These are phyloP conservation scores for Novakomyces olei DNA, from an alignment of 805 yeast species.

Conservation along the genomic window DNA sequence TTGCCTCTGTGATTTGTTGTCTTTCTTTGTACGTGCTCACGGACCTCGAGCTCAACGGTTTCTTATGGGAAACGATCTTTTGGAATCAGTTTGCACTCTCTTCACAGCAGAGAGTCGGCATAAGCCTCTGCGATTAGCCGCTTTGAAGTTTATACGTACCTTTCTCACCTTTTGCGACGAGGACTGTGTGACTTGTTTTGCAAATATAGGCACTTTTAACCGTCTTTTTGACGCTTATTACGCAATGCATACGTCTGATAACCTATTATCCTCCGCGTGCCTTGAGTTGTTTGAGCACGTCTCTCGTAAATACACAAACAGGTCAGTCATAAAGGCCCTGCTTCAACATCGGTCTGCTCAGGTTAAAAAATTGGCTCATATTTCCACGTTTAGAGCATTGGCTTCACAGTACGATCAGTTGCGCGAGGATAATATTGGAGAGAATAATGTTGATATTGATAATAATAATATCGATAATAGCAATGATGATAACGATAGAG, in stretches of 20 bases:
- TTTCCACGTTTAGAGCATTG: no score
- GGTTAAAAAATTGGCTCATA: no score
- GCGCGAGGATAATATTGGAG: no score
- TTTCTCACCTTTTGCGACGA: conserved; percentile 42
- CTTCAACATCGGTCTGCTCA: no score
- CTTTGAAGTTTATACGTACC: conserved; percentile 44
- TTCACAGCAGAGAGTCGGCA: conserved; percentile 24
- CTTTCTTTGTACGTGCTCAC: conserved; percentile 47
- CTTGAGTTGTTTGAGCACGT: conserved; percentile 46
- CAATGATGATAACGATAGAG: no score
- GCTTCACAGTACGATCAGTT: no score
- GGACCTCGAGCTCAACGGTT: conserved; percentile 39
- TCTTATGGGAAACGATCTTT: conserved; percentile 34
- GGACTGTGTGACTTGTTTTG: conserved; percentile 32
- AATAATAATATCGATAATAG: no score
- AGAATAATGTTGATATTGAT: no score
- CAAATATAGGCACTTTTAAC: conserved; percentile 30
- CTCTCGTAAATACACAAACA: no score
- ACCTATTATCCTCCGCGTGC: conserved; percentile 52
- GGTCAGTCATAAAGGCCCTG: no score
- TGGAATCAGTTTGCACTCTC: conserved; percentile 33
- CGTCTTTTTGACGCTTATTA: conserved; percentile 29
- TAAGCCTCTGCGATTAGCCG: conserved; percentile 41
- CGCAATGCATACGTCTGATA: conserved; percentile 29
- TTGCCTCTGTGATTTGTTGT: conserved; percentile 46